These are phyloP conservation scores for Diutina mesorugosa DNA, from an alignment of 1,139 yeast species.

Conservation along the genomic window DNA sequence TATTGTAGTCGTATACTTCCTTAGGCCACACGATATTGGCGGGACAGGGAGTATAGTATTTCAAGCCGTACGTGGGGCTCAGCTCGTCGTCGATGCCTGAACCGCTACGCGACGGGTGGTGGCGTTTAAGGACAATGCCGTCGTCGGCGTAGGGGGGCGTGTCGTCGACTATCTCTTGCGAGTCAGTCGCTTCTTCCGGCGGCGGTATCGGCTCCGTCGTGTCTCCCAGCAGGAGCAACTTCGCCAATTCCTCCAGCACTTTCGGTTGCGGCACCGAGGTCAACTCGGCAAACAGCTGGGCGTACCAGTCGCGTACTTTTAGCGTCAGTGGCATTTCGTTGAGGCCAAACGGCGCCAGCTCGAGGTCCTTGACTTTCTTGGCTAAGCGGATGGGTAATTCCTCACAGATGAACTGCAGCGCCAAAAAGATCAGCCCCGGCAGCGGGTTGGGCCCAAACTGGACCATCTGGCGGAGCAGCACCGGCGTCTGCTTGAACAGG, in stretches of 20 bases:
- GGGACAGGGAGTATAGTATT: constrained; percentile 51
- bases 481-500: constrained; percentile 69
- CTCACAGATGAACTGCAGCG: constrained; percentile 75
- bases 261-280: constrained; percentile 41
- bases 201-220: not conserved
- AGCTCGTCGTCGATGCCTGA: constrained; percentile 5
- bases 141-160: constrained; percentile 28
- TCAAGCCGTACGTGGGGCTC: constrained; percentile 35
- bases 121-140: constrained; percentile 33
- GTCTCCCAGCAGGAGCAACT: constrained; percentile 13
- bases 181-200: constrained; percentile 8
- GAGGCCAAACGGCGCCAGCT: constrained; percentile 66
- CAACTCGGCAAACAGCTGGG: constrained; percentile 79
- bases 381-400: constrained; percentile 84
- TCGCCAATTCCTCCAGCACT: constrained; percentile 24
- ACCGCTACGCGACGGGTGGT: constrained; percentile 9
- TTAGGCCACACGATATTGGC: constrained; percentile 48
- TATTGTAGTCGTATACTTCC: constrained; percentile 64
- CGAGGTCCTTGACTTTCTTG: constrained; percentile 75
- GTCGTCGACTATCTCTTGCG: constrained; percentile 8
- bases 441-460: constrained; percentile 73
- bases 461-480: constrained; percentile 82
- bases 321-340: constrained; percentile 62
- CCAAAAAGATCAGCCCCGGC: constrained; percentile 70
- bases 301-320: constrained; percentile 80